Percentiles rank a stretch among this genome's conserved stretches.
Conservation (phyloP, 2,329 filamentous ascomycete genomes). For the Hysterium pulicare region DNA sequence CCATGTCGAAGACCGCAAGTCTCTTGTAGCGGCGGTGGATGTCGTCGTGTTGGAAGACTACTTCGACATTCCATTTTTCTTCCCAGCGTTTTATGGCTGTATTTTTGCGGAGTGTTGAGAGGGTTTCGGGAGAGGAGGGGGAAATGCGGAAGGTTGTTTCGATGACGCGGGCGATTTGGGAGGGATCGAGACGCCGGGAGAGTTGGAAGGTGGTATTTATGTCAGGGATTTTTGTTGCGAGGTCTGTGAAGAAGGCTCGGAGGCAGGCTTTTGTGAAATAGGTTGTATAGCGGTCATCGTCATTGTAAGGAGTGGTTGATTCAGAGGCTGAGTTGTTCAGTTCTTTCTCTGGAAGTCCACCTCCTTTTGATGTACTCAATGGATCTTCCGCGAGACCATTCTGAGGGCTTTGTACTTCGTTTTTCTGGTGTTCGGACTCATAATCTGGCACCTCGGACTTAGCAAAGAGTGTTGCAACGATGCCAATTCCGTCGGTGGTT, state of each 20-base stretch:
- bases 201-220: slow-evolving; percentile 43
- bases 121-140: slow-evolving; percentile 45
- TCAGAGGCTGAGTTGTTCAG: slow-evolving; percentile 54
- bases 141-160: slow-evolving; percentile 63
- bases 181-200: slow-evolving; percentile 56
- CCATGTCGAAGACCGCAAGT: slow-evolving; percentile 96
- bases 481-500: too few relatives aligned
- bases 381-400: slow-evolving; percentile 31
- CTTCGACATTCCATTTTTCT: slow-evolving; percentile 84
- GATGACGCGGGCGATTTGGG: slow-evolving; percentile 60
- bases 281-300: slow-evolving; percentile 54
- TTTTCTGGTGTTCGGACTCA: slow-evolving; percentile 48
- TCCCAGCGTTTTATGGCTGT: slow-evolving; percentile 79
- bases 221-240: slow-evolving; percentile 48
- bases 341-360: slow-evolving; percentile 50
- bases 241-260: slow-evolving; percentile 53
- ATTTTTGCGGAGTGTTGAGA: slow-evolving; percentile 72
- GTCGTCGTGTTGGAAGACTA: slow-evolving; percentile 70
- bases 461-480: slow-evolving; percentile 40
- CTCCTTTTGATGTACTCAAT: slow-evolving; percentile 37
- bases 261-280: slow-evolving; percentile 55
- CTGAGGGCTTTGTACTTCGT: slow-evolving; percentile 34
- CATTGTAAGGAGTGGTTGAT: slow-evolving; percentile 51
- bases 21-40: slow-evolving; percentile 77
- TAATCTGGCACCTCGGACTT: slow-evolving; percentile 27